Evolutionary conservation across 2,329 filamentous ascomycete genomes (phyloP), one percentile per base, ranked within the genome.

Genomic region (Talaromyces sp.): DNA sequence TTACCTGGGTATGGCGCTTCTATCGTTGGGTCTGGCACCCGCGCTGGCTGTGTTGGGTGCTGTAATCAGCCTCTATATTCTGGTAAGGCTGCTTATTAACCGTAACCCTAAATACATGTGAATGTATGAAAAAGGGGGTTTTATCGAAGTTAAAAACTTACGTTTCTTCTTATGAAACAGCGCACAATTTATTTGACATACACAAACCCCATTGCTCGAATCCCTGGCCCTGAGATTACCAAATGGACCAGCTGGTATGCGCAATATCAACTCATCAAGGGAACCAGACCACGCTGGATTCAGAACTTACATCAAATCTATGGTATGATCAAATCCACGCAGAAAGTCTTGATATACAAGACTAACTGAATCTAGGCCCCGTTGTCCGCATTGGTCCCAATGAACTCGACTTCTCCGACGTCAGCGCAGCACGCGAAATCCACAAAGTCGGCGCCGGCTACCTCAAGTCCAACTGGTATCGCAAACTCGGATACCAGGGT

Each of bases 401-500:
- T 7, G 71, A 72, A 40, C 64, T 77, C 54, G 72, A 73, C 22
- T 73, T 85, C 73, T 63, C 79, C 76, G 73, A 84, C 58, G 45
- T 71, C 7, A 40, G 63, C 25, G 71, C 72, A 1, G 72, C 67
- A 6, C 73, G 71, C 34, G 71, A 75, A 59, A 76, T 80, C 49
- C 73, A 80, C 69, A 73, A 70, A 19, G 71, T 74, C 5, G 71
- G 73, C 8, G 71, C 69, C 1, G 69, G 72, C 2, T 80, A 74
- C 51, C 60, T 70, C n/a, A 80, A 80, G 60, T 70, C 74, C 0
- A 40, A 66, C 0, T 79, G 71, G 65, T 80, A 80, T 66, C 63
- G 65, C n/a, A 64, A 61, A 0, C 54, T 78, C 5, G 68, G 67
- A 0, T 40, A 64, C 5, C 64, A 68, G 4, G 49, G 65, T 17